Evolutionary conservation across 2,329 filamentous ascomycete species (phyloP).

Genomic region (Aspergillus sp.): DNA sequence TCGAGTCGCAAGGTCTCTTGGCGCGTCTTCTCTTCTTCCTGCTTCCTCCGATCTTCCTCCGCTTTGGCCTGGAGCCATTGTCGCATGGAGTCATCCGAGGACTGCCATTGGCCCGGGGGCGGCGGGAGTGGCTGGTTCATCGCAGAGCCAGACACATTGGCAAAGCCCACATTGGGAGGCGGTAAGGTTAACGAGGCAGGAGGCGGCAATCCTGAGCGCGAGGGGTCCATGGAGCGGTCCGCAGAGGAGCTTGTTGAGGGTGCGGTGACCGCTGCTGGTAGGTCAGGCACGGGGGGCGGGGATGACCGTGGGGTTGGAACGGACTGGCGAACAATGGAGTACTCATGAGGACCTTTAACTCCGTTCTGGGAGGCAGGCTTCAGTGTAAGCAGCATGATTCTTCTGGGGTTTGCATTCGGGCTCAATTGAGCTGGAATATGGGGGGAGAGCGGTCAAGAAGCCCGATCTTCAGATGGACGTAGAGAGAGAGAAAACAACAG

Average conservation of each 20-base stretch:
- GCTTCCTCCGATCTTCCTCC: conserved; percentile 65
- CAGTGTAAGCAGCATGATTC: conserved; percentile 54
- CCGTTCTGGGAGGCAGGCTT: conserved; percentile 52
- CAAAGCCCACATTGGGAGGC: conserved; percentile 36
- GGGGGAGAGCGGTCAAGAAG: neutral
- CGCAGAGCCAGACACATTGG: conserved; percentile 42
- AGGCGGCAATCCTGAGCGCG: conserved; percentile 69
- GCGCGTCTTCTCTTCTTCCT: conserved; percentile 70
- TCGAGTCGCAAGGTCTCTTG: conserved; percentile 69
- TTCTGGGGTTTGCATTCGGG: conserved; percentile 1
- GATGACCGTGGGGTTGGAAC: conserved; percentile 43
- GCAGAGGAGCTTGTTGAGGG: conserved; percentile 37
- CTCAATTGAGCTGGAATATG: neutral
- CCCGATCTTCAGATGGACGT: neutral
- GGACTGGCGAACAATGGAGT: conserved; percentile 45
- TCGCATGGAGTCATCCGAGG: conserved; percentile 69
- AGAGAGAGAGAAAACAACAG: neutral
- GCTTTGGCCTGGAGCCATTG: conserved; percentile 70
- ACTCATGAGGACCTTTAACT: conserved; percentile 53
- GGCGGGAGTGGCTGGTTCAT: conserved; percentile 60
- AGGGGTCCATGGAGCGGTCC: conserved; percentile 65
- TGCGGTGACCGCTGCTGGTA: conserved; percentile 32
- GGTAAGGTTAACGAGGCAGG: conserved; percentile 67
- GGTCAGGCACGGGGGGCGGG: conserved; percentile 36
- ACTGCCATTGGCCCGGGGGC: conserved; percentile 66